Conservation (phyloP, 306 rosid species). For the Vachellia collinsii region DNA sequence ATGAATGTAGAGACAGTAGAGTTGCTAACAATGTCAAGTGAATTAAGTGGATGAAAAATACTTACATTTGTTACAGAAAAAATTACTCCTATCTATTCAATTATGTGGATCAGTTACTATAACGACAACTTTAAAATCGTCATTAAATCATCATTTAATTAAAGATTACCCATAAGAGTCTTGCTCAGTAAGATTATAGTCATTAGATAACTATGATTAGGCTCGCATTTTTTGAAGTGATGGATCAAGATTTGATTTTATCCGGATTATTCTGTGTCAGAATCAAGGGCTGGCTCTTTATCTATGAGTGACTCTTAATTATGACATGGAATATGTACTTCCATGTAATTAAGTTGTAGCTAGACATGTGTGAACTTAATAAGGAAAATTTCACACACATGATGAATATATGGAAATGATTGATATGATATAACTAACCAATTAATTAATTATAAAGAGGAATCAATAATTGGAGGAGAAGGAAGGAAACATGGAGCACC, state of each 20-base stretch:
- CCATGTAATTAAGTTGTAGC: not conserved
- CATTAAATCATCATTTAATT: not conserved
- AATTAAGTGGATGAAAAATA: too few species aligned
- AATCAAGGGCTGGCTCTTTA: not conserved
- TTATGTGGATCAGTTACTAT: not conserved
- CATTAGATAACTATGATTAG: not conserved
- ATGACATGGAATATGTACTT: not conserved
- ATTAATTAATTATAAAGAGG: not conserved
- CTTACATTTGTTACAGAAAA: not conserved
- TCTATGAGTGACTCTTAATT: not conserved
- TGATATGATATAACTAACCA: not conserved
- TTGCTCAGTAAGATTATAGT: not conserved
- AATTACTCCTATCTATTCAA: not conserved
- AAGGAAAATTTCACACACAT: conserved; percentile 23
- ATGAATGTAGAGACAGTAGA: too few species aligned
- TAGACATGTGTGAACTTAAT: conserved; percentile 1
- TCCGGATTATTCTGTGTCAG: not conserved
- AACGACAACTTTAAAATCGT: too few species aligned
- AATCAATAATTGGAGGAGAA: conserved; percentile 22
- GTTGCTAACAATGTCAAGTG: too few species aligned
- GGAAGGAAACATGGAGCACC: conserved; percentile 16
- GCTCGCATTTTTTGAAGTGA: not conserved
- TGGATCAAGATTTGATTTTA: not conserved
- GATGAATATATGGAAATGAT: not conserved
- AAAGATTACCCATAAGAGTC: not conserved